Evolutionary conservation across 2,329 filamentous ascomycete species (phyloP).

Genomic region (Periconia sp.): DNA sequence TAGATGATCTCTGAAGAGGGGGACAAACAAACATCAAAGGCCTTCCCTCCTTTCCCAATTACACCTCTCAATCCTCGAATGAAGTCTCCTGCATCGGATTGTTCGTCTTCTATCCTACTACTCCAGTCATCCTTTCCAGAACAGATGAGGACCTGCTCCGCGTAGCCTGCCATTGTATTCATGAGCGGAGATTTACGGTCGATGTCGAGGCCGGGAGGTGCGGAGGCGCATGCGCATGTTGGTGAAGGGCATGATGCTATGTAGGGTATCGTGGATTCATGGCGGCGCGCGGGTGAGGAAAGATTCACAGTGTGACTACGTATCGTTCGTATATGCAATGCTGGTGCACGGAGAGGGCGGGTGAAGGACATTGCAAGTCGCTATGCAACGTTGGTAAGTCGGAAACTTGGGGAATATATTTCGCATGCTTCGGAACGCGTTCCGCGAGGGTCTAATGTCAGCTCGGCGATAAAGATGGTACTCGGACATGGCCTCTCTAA

Average conservation of each 20-base stretch:
- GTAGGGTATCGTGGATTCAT: constrained; percentile 28
- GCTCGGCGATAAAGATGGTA: too few relatives aligned
- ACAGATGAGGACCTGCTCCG: constrained; percentile 82
- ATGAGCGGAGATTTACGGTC: constrained; percentile 73
- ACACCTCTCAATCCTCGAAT: constrained; percentile 72
- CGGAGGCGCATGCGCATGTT: constrained; percentile 76
- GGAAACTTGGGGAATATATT: too few relatives aligned
- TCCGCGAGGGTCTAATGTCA: too few relatives aligned
- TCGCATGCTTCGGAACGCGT: too few relatives aligned
- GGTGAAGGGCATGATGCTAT: constrained; percentile 69
- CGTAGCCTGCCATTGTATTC: constrained; percentile 78
- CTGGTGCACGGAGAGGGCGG: too few relatives aligned
- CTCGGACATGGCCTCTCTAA: too few relatives aligned
- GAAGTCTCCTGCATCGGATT: constrained; percentile 57
- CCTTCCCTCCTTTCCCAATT: constrained; percentile 50
- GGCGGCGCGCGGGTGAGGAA: constrained; percentile 8
- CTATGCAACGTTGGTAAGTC: too few relatives aligned
- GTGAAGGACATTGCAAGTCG: too few relatives aligned
- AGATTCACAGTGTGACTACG: too few relatives aligned
- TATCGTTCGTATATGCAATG: too few relatives aligned
- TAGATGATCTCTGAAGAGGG: constrained; percentile 6
- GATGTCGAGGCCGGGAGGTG: constrained; percentile 71
- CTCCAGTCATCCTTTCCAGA: constrained; percentile 83
- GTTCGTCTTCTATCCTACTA: constrained; percentile 84
- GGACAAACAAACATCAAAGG: constrained; percentile 52